A percentile compares a stretch with the other conserved stretches of the same genome.
phyloP scores from a whole-genome alignment of 2,329 filamentous ascomycete genomes.

The Fusarium oligoseptatum region DNA sequence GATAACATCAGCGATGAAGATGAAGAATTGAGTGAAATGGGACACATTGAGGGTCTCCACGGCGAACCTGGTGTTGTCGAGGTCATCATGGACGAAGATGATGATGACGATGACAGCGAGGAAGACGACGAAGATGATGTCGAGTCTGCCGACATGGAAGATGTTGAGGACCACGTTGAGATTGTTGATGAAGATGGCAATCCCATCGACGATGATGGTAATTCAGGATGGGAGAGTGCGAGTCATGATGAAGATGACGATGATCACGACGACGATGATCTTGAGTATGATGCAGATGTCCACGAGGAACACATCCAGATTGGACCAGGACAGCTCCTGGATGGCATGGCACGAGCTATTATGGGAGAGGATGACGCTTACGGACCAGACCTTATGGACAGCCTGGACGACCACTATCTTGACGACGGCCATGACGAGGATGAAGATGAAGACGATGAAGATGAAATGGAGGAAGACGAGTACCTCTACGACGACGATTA shows the following conservation, averaged over 20 bases:
- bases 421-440: constrained; percentile 72
- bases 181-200: constrained; percentile 75
- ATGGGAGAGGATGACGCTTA: constrained; percentile 65
- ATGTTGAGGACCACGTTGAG: constrained; percentile 66
- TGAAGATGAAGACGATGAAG: constrained; percentile 73
- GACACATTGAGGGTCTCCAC: constrained; percentile 82
- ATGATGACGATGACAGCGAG: constrained; percentile 74
- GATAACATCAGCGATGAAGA: constrained; percentile 93
- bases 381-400: constrained; percentile 66
- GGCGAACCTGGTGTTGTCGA: constrained; percentile 74
- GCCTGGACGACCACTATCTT: constrained; percentile 65
- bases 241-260: constrained; percentile 68
- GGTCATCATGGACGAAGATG: constrained; percentile 83
- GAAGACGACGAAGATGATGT: constrained; percentile 67
- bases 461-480: constrained; percentile 77
- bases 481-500: constrained; percentile 73
- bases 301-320: constrained; percentile 66
- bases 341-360: constrained; percentile 69
- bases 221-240: constrained; percentile 72
- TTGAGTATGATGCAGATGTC: constrained; percentile 68
- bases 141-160: constrained; percentile 62
- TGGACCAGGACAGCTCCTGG: constrained; percentile 61
- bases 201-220: constrained; percentile 69
- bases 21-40: constrained; percentile 85
- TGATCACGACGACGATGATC: constrained; percentile 65